Evolutionary conservation across 257 asterid species (phyloP), one percentile per base, ranked within the genome.

Genomic region (Phtheirospermum japonicum): DNA sequence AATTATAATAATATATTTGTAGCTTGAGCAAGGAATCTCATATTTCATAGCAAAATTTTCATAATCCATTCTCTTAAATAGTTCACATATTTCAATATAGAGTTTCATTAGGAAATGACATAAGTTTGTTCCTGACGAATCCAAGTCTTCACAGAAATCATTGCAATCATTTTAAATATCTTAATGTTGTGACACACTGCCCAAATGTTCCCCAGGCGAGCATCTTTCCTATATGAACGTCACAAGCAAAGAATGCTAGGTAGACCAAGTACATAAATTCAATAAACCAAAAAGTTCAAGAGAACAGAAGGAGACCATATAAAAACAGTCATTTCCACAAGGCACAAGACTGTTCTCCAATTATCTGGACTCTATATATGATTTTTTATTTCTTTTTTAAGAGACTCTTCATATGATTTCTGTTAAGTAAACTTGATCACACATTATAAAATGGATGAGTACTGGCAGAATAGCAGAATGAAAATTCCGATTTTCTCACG

Each of bases 281-380:
- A 60, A 33, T 53, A 6, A 40, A 61, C 55, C 57, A 13, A 45
- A 64, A 63, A 8, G 37, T 18, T 30, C 12, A 16, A 16, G 16
- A 57, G 55, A 62, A 49, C 40, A 53, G 63, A 9, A 53, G 28
- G 52, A 52, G 33, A 28, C 48, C 28, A 23, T 23, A 23, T 23
- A 23, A 3, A 23, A 3, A 23, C 28, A 3, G 28, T 23, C 28
- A 23, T 23, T 23, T 23, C 28, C 9, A 32, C 53, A 23, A 26
- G 9, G 9, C 40, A 5, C 11, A 26, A 17, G 26, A 34, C 51
- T 14, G 26, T 39, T 39, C 17, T 28, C 45, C 14, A 56, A 32
- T 33, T 34, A 16, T 56, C 46, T 32, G 53, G 50, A 43, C 6
- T n/a, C 6, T n/a, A 11, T 43, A 5, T 4, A n/a, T 43, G 50